phyloP scores from a whole-genome alignment of 2,329 filamentous ascomycete genomes.

The Beauveria varroae region DNA sequence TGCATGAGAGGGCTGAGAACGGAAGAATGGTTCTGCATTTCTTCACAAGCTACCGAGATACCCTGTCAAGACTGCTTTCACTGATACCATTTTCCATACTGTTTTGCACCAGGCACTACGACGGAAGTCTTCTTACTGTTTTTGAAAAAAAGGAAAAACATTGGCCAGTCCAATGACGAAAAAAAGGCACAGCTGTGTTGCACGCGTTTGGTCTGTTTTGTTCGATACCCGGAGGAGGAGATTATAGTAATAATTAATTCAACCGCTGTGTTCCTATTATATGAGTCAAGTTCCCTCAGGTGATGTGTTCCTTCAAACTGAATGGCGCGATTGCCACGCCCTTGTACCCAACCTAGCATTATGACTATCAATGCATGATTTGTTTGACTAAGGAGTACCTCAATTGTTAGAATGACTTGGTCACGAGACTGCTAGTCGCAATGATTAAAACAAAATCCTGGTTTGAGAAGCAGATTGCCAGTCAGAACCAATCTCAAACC shows the following conservation, averaged over 20 bases:
- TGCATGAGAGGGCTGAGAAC: constrained; percentile 37
- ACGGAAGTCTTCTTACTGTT: constrained; percentile 10
- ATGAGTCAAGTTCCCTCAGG: not conserved
- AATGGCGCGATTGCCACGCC: too few species aligned
- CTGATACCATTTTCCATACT: constrained; percentile 34
- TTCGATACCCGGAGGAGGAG: constrained; percentile 32
- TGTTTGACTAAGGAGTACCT: too few species aligned
- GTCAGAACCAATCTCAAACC: too few species aligned
- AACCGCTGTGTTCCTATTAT: constrained; percentile 25
- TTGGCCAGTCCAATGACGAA: constrained; percentile 11
- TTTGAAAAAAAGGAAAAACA: constrained; percentile 9
- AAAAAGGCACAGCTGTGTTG: constrained; percentile 16
- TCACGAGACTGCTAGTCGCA: too few species aligned
- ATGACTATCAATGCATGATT: too few species aligned
- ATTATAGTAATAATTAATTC: constrained; percentile 38
- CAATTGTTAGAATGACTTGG: too few species aligned
- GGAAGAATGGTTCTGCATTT: constrained; percentile 48
- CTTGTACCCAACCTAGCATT: too few species aligned
- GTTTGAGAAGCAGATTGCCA: too few species aligned
- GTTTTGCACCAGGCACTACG: constrained; percentile 18
- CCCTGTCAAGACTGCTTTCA: constrained; percentile 45
- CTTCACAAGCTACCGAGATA: constrained; percentile 44
- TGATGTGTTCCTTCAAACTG: not conserved
- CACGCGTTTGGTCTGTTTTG: constrained; percentile 22
- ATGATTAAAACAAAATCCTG: too few species aligned